These are phyloP conservation scores for Selaginella moellendorffii DNA, from an alignment of 75 land plant species.

Conservation along the genomic window DNA sequence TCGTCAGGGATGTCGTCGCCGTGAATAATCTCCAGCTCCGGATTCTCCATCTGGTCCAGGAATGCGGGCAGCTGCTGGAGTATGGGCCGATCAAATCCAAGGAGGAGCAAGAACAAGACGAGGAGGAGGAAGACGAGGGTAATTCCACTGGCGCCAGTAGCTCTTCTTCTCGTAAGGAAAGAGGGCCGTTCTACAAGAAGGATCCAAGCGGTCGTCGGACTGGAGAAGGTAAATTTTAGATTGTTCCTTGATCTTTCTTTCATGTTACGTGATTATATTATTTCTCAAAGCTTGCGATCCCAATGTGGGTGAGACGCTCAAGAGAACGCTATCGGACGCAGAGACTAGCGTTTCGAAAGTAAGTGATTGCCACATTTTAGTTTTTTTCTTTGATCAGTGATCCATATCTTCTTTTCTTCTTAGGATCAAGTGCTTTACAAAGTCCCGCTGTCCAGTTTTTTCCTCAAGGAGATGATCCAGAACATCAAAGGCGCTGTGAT, in stretches of 20 bases:
- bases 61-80: conserved; percentile 10
- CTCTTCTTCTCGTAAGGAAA: not conserved
- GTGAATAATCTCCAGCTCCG: conserved; percentile 23
- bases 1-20: conserved; percentile 27
- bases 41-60: conserved; percentile 12
- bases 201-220: conserved; percentile 30
- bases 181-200: conserved; percentile 25
- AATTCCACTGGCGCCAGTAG: conserved; percentile 9
- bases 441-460: conserved; percentile 9
- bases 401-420: not conserved
- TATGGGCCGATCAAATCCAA: not conserved
- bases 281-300: conserved; percentile 30
- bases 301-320: conserved; percentile 18
- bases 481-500: conserved; percentile 31
- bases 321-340: conserved; percentile 24
- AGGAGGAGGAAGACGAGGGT: conserved; percentile 9
- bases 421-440: conserved; percentile 28
- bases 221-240: conserved; percentile 29
- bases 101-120: not conserved
- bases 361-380: no score
- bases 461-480: conserved; percentile 24
- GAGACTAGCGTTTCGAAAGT: conserved; percentile 24
- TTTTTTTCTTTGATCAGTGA: not conserved
- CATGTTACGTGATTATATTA: not conserved
- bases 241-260: not conserved